These are phyloP conservation scores for Entonaema liquescens DNA, from an alignment of 495 filamentous ascomycete genomes.

Conservation along the genomic window DNA sequence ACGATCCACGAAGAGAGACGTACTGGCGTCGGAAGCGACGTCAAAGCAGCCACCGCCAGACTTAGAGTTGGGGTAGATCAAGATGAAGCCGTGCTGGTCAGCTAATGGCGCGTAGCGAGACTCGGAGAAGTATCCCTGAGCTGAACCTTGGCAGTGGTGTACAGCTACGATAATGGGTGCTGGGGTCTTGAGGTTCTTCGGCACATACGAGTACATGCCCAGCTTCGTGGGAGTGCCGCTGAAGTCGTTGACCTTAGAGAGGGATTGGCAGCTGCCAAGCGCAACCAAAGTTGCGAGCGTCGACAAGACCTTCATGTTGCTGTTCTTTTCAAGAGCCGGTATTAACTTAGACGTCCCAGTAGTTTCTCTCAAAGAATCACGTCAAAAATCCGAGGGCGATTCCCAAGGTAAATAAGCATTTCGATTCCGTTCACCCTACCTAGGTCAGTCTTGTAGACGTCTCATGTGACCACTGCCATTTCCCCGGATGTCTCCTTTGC, in stretches of 20 bases:
- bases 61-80: conserved; percentile 51
- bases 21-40: conserved; percentile 46
- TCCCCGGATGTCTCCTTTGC: conserved; percentile 14
- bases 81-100: conserved; percentile 37
- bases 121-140: conserved; percentile 56
- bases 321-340: not conserved
- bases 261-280: conserved; percentile 46
- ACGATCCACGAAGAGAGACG: conserved; percentile 14
- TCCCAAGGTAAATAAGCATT: conserved; percentile 27
- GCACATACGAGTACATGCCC: conserved; percentile 66
- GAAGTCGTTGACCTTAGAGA: conserved; percentile 53
- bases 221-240: conserved; percentile 55
- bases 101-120: conserved; percentile 53
- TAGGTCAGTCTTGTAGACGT: not conserved
- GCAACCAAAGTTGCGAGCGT: conserved; percentile 46
- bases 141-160: conserved; percentile 65
- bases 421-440: conserved; percentile 2
- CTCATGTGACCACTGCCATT: conserved; percentile 26
- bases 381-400: conserved; percentile 14
- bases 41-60: conserved; percentile 47
- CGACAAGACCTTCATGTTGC: conserved; percentile 51
- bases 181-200: conserved; percentile 57
- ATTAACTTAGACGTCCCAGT: conserved; percentile 6
- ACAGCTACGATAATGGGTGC: conserved; percentile 66
- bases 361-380: not conserved